Percentiles rank a stretch among this genome's conserved stretches.
Evolutionary conservation across 177 flowering plant genomes (phyloP).

Genomic region (Tripterygium wilfordii): DNA sequence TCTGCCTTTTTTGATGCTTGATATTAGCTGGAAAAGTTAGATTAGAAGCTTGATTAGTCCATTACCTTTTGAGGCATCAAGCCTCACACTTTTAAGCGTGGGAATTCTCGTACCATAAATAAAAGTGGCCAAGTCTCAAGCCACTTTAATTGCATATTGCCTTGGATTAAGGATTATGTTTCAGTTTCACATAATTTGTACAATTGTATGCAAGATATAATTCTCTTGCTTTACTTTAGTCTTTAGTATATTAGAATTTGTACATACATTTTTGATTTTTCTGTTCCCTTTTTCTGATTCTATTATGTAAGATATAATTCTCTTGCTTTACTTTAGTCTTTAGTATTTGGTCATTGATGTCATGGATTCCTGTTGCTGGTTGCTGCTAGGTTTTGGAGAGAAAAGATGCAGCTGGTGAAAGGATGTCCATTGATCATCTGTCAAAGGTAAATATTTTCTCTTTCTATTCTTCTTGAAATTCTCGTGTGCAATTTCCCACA

Average conservation of each 20-base stretch:
- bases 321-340: not conserved
- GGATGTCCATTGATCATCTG: constrained; percentile 50
- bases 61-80: too few relatives aligned
- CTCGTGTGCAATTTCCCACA: not conserved
- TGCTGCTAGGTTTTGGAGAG: constrained; percentile 60
- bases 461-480: constrained; percentile 5
- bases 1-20: too few relatives aligned
- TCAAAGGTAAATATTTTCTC: constrained; percentile 41
- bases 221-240: too few relatives aligned
- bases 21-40: too few relatives aligned
- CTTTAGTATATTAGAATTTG: too few relatives aligned
- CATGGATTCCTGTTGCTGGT: not conserved
- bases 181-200: constrained; percentile 2
- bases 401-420: constrained; percentile 31
- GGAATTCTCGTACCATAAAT: not conserved
- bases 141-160: not conserved
- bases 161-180: not conserved
- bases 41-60: too few relatives aligned
- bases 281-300: too few relatives aligned
- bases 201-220: too few relatives aligned
- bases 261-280: too few relatives aligned
- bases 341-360: not conserved
- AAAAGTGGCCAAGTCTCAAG: too few relatives aligned
- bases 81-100: not conserved
- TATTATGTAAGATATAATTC: too few relatives aligned